A percentile compares a stretch with the other conserved stretches of the same genome.
phyloP scores from a whole-genome alignment of 129 eudicot species.

The Flaveria brownii region DNA sequence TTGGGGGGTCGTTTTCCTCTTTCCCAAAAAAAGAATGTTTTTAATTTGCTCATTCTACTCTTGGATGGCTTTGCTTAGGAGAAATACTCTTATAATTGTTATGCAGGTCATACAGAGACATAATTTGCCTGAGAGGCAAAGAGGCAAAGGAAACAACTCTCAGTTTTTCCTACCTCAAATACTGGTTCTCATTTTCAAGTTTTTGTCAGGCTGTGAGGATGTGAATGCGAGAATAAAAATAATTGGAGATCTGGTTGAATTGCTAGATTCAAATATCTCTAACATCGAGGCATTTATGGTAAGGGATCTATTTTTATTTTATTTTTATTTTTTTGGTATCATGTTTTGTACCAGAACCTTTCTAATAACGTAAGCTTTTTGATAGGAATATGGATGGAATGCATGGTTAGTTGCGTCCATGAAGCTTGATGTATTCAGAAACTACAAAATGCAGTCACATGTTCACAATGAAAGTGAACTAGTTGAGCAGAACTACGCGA shows the following conservation, averaged over 20 bases:
- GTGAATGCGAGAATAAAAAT: constrained; percentile 63
- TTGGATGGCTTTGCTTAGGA: constrained; percentile 6
- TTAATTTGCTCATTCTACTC: constrained; percentile 10
- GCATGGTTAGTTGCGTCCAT: constrained; percentile 80
- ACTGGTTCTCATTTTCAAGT: constrained; percentile 79
- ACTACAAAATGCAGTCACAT: constrained; percentile 51
- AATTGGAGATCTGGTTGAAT: constrained; percentile 75
- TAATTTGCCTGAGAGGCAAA: constrained; percentile 62
- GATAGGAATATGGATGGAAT: constrained; percentile 89
- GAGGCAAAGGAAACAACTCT: constrained; percentile 57
- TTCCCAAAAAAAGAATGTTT: background rate
- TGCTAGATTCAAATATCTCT: constrained; percentile 86
- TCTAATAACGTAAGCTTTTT: constrained; percentile 9
- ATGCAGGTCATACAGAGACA: constrained; percentile 78
- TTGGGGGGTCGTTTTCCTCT: constrained; percentile 16
- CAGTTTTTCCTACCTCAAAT: constrained; percentile 90
- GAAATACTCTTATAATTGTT: constrained; percentile 18
- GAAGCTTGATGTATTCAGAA: constrained; percentile 73
- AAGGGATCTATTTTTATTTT: constrained; percentile 10
- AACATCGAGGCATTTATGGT: constrained; percentile 94
- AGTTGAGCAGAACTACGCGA: constrained; percentile 60
- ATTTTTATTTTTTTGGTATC: background rate
- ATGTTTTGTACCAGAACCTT: background rate
- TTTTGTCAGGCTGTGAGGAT: constrained; percentile 75
- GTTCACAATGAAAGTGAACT: constrained; percentile 39